Evolutionary conservation across 352 stramenopile genomes (phyloP), one percentile per base, ranked within the genome.

Genomic region (Phytophthora aleatoria): DNA sequence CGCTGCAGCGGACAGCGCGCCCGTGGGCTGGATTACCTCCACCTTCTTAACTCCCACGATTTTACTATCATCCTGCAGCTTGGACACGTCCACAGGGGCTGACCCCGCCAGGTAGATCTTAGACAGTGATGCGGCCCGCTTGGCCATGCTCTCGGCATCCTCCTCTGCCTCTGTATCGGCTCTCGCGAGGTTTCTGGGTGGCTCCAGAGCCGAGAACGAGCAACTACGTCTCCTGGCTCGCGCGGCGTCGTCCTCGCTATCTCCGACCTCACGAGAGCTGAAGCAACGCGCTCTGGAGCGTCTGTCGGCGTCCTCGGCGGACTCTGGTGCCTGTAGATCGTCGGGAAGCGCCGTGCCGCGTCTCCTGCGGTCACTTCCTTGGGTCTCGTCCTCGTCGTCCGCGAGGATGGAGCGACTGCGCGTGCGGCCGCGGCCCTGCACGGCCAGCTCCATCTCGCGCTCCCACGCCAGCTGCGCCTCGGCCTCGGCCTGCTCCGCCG

Each of bases 41-140:
- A 91, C 83, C 50, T 92, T 91, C 62, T 92, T 93, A 10, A 82
- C 81, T 31, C 81, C 83, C 9, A 87, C 72, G 38, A 90, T 85
- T 51, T 94, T 91, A 57, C 81, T 91, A 35, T 87, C 73, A 56
- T 92, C 79, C 58, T 91, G 85, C 16, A 93, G 57, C 45, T 91
- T 90, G 2, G 81, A 90, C 20, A 94, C 81, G 44, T 95, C 87
- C 13, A 95, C 87, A 3, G 87, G 87, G 9, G 82, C 82, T 3
- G 87, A 95, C 0, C 87, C 87, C 3, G 87, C 87, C 43, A 95
- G 47, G 60, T 95, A 95, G 36, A 95, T 92, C 67, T 93, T 93
- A 36, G 85, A 93, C 5, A 94, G 64, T 38, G 82, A 91, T 1
- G 87, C 79, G 0, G 87, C 87, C 12, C 86, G 73, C 42, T 89